phyloP scores from a whole-genome alignment of 192 early-diverging fungal genomes.

The Coemansia sp. region DNA sequence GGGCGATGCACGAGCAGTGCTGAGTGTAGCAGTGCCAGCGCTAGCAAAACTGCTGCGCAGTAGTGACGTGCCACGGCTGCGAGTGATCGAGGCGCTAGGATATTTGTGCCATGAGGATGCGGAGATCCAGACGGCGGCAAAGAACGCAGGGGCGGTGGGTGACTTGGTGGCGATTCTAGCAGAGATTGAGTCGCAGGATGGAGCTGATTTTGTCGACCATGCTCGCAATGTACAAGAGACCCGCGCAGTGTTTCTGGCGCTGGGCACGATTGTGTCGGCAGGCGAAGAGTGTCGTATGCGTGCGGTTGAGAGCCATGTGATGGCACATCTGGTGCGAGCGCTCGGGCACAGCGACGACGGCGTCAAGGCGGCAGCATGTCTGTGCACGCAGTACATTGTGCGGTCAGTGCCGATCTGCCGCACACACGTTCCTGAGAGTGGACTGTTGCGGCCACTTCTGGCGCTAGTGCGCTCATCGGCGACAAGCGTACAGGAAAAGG shows the following conservation, averaged over 20 bases:
- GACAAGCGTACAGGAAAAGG: conserved; percentile 37
- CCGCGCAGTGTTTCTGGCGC: conserved; percentile 29
- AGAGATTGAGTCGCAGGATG: conserved; percentile 25
- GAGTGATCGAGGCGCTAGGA: conserved; percentile 35
- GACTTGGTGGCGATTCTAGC: conserved; percentile 29
- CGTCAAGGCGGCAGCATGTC: conserved; percentile 43
- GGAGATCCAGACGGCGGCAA: conserved; percentile 46
- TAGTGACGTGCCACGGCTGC: conserved; percentile 10
- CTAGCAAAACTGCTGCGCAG: conserved; percentile 31
- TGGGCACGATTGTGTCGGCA: conserved; percentile 50
- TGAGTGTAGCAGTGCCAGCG: conserved; percentile 38
- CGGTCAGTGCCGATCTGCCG: conserved; percentile 55
- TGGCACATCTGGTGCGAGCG: conserved; percentile 37
- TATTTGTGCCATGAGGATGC: conserved; percentile 55
- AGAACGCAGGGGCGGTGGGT: conserved; percentile 33
- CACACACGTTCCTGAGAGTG: conserved; percentile 49
- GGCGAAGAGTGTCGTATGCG: conserved; percentile 43
- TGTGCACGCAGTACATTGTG: conserved; percentile 50
- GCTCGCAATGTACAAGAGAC: conserved; percentile 16
- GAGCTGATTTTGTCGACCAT: conserved; percentile 44
- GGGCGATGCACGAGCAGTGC: conserved; percentile 17
- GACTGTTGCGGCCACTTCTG: conserved; percentile 38
- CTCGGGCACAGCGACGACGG: conserved; percentile 34
- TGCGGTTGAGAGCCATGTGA: conserved; percentile 30
- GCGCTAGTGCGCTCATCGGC: conserved; percentile 16